Conservation (phyloP, 164 flowering plant species). For the Litsea cubeba region DNA sequence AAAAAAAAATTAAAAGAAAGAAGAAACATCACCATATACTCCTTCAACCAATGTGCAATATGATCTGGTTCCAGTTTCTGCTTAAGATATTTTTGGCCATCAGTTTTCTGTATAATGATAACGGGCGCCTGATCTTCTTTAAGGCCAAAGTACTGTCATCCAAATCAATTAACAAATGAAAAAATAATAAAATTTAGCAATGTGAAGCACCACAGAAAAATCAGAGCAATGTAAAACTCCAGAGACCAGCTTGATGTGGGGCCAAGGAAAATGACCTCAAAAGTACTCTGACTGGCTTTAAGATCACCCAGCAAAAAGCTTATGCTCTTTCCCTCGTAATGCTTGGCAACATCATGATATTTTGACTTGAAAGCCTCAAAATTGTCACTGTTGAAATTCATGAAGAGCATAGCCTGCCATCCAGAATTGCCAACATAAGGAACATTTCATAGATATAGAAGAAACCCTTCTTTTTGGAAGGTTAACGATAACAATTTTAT, state of each 20-base stretch:
- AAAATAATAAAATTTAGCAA: not conserved
- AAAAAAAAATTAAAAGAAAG: not conserved
- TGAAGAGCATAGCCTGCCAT: conserved; percentile 7
- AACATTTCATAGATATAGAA: not conserved
- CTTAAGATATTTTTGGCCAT: conserved; percentile 38
- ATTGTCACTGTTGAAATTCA: not conserved
- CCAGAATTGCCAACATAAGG: not conserved
- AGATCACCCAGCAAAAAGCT: conserved; percentile 75
- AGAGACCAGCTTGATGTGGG: not conserved
- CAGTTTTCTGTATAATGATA: conserved; percentile 50
- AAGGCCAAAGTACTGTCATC: conserved; percentile 76
- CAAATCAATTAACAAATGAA: not conserved
- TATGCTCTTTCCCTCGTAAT: conserved; percentile 46
- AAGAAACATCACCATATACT: conserved; percentile 48
- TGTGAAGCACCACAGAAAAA: not conserved
- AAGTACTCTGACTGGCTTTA: conserved; percentile 63
- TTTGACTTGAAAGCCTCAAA: conserved; percentile 51
- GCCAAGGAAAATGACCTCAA: conserved; percentile 44
- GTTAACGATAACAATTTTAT: too few relatives aligned
- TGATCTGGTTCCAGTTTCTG: not conserved
- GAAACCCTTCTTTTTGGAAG: too few relatives aligned
- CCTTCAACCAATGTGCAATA: conserved; percentile 61
- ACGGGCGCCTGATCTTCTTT: conserved; percentile 68
- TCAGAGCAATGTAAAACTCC: not conserved
- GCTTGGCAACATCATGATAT: conserved; percentile 54